A percentile compares a stretch with the other conserved stretches of the same genome.
These are phyloP conservation scores for Neurospora intermedia DNA, from an alignment of 495 filamentous ascomycete species.

Conservation along the genomic window DNA sequence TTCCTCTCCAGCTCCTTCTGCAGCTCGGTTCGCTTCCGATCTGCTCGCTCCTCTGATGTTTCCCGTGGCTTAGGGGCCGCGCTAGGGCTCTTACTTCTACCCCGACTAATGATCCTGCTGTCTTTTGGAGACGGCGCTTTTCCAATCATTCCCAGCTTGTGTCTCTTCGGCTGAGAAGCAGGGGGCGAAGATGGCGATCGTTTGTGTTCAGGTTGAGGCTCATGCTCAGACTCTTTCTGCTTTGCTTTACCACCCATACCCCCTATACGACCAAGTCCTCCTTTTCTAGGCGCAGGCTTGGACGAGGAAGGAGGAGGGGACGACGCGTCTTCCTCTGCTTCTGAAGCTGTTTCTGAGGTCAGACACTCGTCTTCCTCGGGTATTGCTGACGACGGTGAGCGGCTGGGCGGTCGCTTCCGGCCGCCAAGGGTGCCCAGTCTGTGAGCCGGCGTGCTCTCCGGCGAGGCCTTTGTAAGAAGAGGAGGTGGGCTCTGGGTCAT, in stretches of 20 bases:
- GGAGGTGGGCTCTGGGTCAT: constrained; percentile 7
- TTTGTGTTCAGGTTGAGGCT: background rate
- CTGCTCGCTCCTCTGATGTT: constrained; percentile 45
- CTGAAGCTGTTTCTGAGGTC: constrained; percentile 35
- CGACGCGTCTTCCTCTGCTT: constrained; percentile 15
- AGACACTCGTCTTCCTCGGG: background rate
- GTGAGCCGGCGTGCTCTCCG: background rate
- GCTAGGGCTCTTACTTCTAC: constrained; percentile 10
- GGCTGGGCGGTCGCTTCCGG: constrained; percentile 7
- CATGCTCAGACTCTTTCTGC: background rate
- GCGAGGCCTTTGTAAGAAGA: background rate
- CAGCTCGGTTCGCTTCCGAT: constrained; percentile 52
- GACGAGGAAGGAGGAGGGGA: constrained; percentile 7
- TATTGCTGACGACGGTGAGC: constrained; percentile 5
- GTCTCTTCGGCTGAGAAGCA: constrained; percentile 7
- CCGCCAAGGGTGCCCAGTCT: constrained; percentile 22
- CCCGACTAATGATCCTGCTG: background rate
- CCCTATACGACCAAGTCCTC: constrained; percentile 33
- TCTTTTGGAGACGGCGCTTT: constrained; percentile 11
- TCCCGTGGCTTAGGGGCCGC: constrained; percentile 16
- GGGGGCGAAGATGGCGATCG: constrained; percentile 11
- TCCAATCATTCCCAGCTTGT: constrained; percentile 29
- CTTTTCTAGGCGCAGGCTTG: constrained; percentile 13
- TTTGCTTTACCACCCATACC: constrained; percentile 16
- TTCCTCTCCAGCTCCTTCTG: constrained; percentile 55